Evolutionary conservation across 495 filamentous ascomycete species (phyloP).

Genomic region (Hypoxylon subgilvum): DNA sequence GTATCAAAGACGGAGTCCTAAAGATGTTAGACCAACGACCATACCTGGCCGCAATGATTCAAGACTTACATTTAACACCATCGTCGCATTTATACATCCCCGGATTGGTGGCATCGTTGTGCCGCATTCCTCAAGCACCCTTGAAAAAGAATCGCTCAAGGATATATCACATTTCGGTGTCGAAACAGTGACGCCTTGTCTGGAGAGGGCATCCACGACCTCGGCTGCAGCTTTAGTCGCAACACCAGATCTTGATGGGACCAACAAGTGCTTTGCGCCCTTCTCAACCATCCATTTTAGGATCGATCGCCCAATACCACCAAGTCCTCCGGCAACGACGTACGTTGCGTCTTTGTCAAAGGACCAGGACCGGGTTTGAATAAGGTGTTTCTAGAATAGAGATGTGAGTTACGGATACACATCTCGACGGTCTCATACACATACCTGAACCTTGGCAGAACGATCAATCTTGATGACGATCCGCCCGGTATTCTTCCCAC

Average conservation of each 20-base stretch:
- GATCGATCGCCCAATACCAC: constrained; percentile 63
- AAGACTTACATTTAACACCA: too few relatives aligned
- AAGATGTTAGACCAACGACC: too few relatives aligned
- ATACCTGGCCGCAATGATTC: too few relatives aligned
- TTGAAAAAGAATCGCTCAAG: constrained; percentile 8
- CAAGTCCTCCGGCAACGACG: constrained; percentile 61
- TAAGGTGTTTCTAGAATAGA: constrained; percentile 7
- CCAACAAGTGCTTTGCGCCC: constrained; percentile 61
- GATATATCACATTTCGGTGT: constrained; percentile 50
- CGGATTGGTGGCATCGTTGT: constrained; percentile 54
- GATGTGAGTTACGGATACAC: too few relatives aligned
- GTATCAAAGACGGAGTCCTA: constrained; percentile 56
- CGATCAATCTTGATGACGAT: constrained; percentile 48
- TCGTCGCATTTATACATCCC: constrained; percentile 58
- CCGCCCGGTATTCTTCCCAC: constrained; percentile 59
- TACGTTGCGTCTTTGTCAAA: constrained; percentile 53
- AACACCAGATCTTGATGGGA: constrained; percentile 58
- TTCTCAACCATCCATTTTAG: constrained; percentile 57
- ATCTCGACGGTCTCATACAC: too few relatives aligned
- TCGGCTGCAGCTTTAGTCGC: constrained; percentile 19
- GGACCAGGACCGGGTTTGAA: constrained; percentile 24
- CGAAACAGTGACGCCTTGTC: constrained; percentile 35
- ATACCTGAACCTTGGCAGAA: constrained; percentile 41
- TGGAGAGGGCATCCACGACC: constrained; percentile 33
- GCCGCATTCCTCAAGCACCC: constrained; percentile 33